Base-by-base conservation (phyloP, 83 land plant genomes). In the Thuja plicata region DNA sequence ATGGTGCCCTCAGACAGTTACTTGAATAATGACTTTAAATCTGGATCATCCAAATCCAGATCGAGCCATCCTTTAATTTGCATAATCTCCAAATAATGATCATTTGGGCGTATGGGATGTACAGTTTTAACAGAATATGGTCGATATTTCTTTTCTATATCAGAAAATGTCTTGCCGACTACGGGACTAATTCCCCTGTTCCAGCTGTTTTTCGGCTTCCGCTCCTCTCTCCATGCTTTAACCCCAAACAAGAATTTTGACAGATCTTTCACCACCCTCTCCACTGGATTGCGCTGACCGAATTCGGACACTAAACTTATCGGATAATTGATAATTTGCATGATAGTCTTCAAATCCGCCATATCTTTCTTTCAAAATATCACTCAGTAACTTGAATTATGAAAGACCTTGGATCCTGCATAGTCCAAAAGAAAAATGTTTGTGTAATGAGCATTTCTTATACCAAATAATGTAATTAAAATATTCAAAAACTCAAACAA, bases 1-100 rank as follows among this genome's bases (percentile, higher is more conserved):
- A 60, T 24, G 27, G 21, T 60, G 70, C 70, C 24, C 70, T 21
- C 6, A 60, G 19, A 60, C 70, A 16, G 34, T 52, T 85, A 92
- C 62, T 95, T 92, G 86, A 93, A 84, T 82, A 95, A 70, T 76
- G 57, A 91, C 6, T 91, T 93, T 1, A 95, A 89, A 87, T 95
- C 96, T 34, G 96, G 95, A 90, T 95, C 96, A 88, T 93, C 88
- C 92, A 95, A 83, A 80, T 94, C 90, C 87, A 95, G 60, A 85
- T 95, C 96, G 86, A 95, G 86, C 94, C 91, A 91, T 24, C 96
- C 96, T 57, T 92, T 50, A 48, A 94, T 66, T 32, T 89, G 92
- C 96, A 95, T 95, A 91, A 80, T 89, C 91, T 95, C 93, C 3
- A 90, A 88, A 87, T 92, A 90, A 81, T 94, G 96, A 15, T 93